Base-by-base conservation (phyloP, 2,329 filamentous ascomycete species). In the Fusarium austroafricanum region DNA sequence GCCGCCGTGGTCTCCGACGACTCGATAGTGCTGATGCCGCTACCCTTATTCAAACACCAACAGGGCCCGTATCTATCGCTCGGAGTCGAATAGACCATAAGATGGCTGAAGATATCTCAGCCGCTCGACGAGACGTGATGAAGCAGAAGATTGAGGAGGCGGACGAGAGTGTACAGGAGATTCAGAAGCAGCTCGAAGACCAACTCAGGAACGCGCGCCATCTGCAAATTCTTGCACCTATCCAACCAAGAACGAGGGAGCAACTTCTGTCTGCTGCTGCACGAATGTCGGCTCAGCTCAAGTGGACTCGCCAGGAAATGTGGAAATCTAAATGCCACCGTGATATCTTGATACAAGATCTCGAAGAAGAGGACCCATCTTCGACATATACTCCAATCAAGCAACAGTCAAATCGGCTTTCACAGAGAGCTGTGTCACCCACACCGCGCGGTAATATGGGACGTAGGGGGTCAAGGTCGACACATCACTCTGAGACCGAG, bases 221-320 rank as follows among this genome's bases (percentile, higher is more conserved):
- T 79, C 83, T 99, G 39, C 89, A 95, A 62, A 89, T 98, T 20
- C 81, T 98, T 23, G 93, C 95, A 1, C 96, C 96, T 0, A 93
- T 99, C 44, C 92, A 97, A 74, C 89, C 90, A n/a, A 94, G 94
- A 79, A 94, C 93, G 0, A 87, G 96, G 62, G 95, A 98, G 62
- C 88, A 93, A 61, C 86, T 98, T 55, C 85, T 97, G n/a, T 84
- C 91, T 67, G 92, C 93, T 18, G 95, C 96, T 20, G 93, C 90
- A 8, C 89, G 91, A 10, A 90, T 97, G 80, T 90, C 94, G 56
- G 93, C 93, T 5, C 94, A 95, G 76, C 81, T 99, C 62, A 97
- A 96, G 77, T 97, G 95, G 95, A 90, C 91, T n/a, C 87, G 95
- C 63, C 91, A 96, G 76, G 93, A 97, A 70, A 96, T 97, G 20